Conservation (phyloP, 2,329 filamentous ascomycete species). For the Talaromyces verruculosus region DNA sequence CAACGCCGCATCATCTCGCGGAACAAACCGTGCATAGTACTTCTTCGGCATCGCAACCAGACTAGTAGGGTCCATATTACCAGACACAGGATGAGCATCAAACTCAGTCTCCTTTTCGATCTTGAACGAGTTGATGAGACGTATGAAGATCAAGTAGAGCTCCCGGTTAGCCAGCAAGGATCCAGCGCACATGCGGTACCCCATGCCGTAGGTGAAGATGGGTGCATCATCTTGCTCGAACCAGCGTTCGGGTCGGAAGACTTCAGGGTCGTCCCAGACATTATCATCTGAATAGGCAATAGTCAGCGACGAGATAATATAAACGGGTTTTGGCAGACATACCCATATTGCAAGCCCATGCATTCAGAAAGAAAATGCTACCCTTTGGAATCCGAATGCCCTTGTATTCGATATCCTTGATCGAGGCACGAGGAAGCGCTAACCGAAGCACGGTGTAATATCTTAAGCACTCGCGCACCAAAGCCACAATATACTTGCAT, state of each 20-base stretch:
- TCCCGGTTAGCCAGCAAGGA: constrained; percentile 64
- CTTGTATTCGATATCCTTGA: constrained; percentile 60
- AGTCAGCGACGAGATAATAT: background rate
- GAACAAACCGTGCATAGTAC: constrained; percentile 60
- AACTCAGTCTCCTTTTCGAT: constrained; percentile 56
- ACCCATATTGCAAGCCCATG: constrained; percentile 70
- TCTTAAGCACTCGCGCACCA: constrained; percentile 63
- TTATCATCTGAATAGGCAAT: constrained; percentile 44
- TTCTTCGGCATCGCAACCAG: constrained; percentile 61
- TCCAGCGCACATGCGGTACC: constrained; percentile 68
- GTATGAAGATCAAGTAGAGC: constrained; percentile 63
- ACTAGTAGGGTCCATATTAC: constrained; percentile 62
- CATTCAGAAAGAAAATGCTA: constrained; percentile 65
- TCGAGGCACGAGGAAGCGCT: constrained; percentile 61
- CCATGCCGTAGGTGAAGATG: constrained; percentile 65
- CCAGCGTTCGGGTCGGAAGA: constrained; percentile 64
- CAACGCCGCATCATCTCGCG: constrained; percentile 28
- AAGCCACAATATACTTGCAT: constrained; percentile 62
- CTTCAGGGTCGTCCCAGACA: constrained; percentile 60
- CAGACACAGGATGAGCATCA: constrained; percentile 60
- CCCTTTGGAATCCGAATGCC: constrained; percentile 61
- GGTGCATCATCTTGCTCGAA: constrained; percentile 63
- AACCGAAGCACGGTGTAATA: constrained; percentile 63
- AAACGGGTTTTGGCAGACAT: constrained; percentile 27
- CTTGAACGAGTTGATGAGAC: constrained; percentile 62